Evolutionary conservation across 2,329 filamentous ascomycete genomes (phyloP).

Genomic region (Aspergillus brasiliensis): DNA sequence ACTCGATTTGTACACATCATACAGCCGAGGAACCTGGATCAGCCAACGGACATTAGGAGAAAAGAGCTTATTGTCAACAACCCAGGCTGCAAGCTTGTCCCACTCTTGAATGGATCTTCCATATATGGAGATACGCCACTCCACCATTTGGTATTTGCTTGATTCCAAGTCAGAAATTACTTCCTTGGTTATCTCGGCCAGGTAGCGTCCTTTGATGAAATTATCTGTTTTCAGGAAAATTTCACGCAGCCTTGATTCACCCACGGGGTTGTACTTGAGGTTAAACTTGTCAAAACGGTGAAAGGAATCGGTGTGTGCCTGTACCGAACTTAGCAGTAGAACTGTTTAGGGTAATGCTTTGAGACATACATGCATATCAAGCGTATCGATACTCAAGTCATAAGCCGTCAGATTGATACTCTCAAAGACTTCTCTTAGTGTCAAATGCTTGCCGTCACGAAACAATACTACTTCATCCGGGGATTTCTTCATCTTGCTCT

Average conservation of each 20-base stretch:
- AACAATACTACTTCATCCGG: constrained; percentile 92
- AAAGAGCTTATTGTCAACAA: constrained; percentile 96
- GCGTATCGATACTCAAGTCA: constrained; percentile 94
- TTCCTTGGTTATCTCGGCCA: constrained; percentile 97
- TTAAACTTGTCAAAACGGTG: constrained; percentile 99
- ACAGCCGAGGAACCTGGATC: constrained; percentile 90
- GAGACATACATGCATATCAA: constrained; percentile 89
- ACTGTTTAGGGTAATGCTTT: not conserved
- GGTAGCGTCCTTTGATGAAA: constrained; percentile 90
- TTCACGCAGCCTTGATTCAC: constrained; percentile 91
- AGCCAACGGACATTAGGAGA: constrained; percentile 98
- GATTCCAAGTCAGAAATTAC: constrained; percentile 96
- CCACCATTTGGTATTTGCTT: constrained; percentile 99
- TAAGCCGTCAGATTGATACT: constrained; percentile 97
- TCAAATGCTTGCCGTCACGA: constrained; percentile 88
- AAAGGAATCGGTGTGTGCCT: constrained; percentile 96
- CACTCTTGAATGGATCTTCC: constrained; percentile 90
- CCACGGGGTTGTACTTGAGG: constrained; percentile 96
- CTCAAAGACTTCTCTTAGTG: constrained; percentile 89
- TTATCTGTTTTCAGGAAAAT: constrained; percentile 99
- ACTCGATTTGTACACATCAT: constrained; percentile 91
- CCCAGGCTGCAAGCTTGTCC: constrained; percentile 97
- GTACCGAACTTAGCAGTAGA: constrained; percentile 12
- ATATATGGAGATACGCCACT: constrained; percentile 98
- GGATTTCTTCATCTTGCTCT: constrained; percentile 99